phyloP scores from a whole-genome alignment of 2,329 filamentous ascomycete species.

The Dichotomopilus funicola region DNA sequence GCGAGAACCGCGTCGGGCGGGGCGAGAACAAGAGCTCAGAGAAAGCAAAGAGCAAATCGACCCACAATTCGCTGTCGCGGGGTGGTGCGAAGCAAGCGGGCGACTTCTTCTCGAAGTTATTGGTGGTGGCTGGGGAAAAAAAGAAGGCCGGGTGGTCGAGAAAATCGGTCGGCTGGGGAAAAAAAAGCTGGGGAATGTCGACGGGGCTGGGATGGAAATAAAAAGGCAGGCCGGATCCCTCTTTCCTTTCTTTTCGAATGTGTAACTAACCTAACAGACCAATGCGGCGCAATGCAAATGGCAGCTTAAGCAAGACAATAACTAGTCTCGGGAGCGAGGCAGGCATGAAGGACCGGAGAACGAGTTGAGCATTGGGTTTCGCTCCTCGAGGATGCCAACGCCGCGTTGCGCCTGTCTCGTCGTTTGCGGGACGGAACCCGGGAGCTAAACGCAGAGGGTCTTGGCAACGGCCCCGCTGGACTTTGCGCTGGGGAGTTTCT shows the following conservation, averaged over 20 bases:
- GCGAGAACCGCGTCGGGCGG: not conserved
- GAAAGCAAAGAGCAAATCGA: not conserved
- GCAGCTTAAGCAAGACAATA: too few species aligned
- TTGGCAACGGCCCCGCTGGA: not conserved
- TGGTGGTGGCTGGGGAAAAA: constrained; percentile 2
- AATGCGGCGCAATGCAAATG: too few species aligned
- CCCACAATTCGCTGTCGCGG: too few species aligned
- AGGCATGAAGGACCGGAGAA: not conserved
- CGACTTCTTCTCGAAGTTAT: too few species aligned
- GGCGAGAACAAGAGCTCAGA: not conserved
- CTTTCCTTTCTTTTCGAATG: too few species aligned
- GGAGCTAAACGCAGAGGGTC: not conserved
- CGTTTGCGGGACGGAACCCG: constrained; percentile 4
- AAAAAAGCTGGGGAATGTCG: too few species aligned
- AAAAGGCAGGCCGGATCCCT: not conserved
- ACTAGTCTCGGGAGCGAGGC: not conserved
- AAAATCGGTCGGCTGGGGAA: not conserved
- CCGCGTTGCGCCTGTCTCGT: constrained; percentile 1
- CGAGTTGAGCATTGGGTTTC: not conserved
- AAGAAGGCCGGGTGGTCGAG: not conserved
- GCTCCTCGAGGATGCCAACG: constrained; percentile 4
- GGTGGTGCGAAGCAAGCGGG: too few species aligned
- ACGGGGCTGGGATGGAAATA: not conserved
- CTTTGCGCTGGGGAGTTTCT: not conserved
- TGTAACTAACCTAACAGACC: too few species aligned